Evolutionary conservation across 257 asterid species (phyloP), one percentile per base, ranked within the genome.

Genomic region (Lycium ferocissimum): DNA sequence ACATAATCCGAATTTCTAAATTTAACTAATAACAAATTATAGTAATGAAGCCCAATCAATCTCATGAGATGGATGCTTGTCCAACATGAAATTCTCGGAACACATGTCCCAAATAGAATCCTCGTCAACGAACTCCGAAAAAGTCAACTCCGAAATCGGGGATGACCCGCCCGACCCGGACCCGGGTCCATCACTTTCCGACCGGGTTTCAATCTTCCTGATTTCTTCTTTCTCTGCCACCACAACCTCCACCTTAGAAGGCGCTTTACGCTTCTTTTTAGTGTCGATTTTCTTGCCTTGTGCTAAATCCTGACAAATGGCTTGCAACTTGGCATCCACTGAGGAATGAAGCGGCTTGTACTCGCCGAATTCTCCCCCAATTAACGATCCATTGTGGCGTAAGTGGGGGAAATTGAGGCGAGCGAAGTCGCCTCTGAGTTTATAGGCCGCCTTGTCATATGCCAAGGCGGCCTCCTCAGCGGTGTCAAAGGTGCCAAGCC

Each of bases 331-430:
- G 49, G 98, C 98, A 85, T 95, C 98, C 20, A 97, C 99, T 58
- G 87, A 88, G 88, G 98, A 95, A 40, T 94, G 99, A 82, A 96
- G 93, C 0, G 98, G 98, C 89, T 90, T 90, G 92, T 91, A 94
- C 89, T 92, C 97, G n/a, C 95, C 98, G 76, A 92, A 92, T 45
- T 92, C 95, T 7, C 92, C 95, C 83, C 93, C 94, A 80, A 92
- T 84, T 85, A 88, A 90, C 47, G 98, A 91, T 8, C 99, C 98
- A 10, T 62, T 90, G 83, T 95, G 98, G 63, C 95, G 95, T 85
- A 96, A 94, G 83, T 96, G 94, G 0, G 98, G 98, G 85, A 96
- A 96, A 85, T 96, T 96, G 22, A 96, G 91, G 85, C 97, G 90
- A 0, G 98, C 98, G 56, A 51, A 85, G 89, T 95, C 99, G 0